Conservation (phyloP, 2,329 filamentous ascomycete genomes). For the Aphanoascus verrucosus region DNA sequence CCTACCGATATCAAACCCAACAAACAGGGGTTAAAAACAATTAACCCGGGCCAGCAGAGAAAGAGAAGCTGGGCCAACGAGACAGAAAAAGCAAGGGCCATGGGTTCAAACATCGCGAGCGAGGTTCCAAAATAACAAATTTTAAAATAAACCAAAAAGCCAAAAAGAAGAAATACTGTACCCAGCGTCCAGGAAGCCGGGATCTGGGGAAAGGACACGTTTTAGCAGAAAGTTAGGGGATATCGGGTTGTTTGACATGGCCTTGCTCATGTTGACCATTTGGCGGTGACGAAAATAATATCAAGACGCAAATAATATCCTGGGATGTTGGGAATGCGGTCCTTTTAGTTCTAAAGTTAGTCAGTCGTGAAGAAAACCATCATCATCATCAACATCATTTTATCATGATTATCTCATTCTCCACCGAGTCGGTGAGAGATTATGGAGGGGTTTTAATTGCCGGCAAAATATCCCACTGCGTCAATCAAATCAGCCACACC, state of each 20-base stretch:
- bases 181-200: slow-evolving; percentile 10
- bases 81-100: slow-evolving; percentile 7
- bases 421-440: neutral
- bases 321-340: neutral
- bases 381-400: neutral
- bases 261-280: neutral
- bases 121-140: neutral
- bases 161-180: slow-evolving; percentile 9
- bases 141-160: slow-evolving; percentile 1
- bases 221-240: slow-evolving; percentile 6
- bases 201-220: slow-evolving; percentile 11
- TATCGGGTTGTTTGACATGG: slow-evolving; percentile 8
- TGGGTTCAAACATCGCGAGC: neutral
- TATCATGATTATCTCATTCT: too few species aligned
- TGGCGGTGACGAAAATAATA: slow-evolving; percentile 7
- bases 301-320: neutral
- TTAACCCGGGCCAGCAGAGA: neutral
- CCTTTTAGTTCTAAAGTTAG: neutral
- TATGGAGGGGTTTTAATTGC: neutral
- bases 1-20: too few species aligned
- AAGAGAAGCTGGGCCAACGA: neutral
- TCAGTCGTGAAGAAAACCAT: neutral
- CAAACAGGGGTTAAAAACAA: too few species aligned
- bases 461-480: neutral
- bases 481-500: neutral